A percentile compares a stretch with the other conserved stretches of the same genome.
phyloP scores from a whole-genome alignment of 139 green algal species.

The Chlamydomonas eustigma region DNA sequence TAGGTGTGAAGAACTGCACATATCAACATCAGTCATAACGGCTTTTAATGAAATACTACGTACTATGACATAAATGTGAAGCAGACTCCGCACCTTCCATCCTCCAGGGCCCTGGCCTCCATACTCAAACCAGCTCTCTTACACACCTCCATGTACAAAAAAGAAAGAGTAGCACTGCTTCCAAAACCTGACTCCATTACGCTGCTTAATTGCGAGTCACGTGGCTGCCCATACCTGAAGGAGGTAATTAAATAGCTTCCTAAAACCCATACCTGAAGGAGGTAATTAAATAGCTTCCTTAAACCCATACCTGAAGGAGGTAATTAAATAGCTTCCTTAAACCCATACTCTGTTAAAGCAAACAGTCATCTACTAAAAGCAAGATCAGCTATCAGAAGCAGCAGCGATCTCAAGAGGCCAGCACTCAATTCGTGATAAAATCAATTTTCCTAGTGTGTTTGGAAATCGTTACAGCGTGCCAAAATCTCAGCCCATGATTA shows the following conservation, averaged over 20 bases:
- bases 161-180: conserved; percentile 42
- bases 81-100: conserved; percentile 26
- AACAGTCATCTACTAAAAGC: neutral
- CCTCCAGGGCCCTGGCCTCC: conserved; percentile 30
- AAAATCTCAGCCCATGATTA: too few relatives aligned
- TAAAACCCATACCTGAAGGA: conserved; percentile 55
- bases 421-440: too few relatives aligned
- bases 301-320: conserved; percentile 54
- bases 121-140: conserved; percentile 43
- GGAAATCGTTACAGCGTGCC: too few relatives aligned
- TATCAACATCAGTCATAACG: too few relatives aligned
- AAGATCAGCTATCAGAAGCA: too few relatives aligned
- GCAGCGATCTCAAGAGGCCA: too few relatives aligned
- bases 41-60: too few relatives aligned
- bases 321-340: neutral
- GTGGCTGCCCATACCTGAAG: conserved; percentile 47
- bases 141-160: conserved; percentile 62
- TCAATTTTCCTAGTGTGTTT: too few relatives aligned
- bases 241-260: conserved; percentile 22
- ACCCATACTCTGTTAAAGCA: conserved; percentile 49
- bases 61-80: too few relatives aligned
- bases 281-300: conserved; percentile 1
- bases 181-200: conserved; percentile 56
- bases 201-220: conserved; percentile 41
- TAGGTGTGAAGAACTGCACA: too few relatives aligned